Conservation (phyloP, 2,329 filamentous ascomycete species). For the Fusarium domesticum region DNA sequence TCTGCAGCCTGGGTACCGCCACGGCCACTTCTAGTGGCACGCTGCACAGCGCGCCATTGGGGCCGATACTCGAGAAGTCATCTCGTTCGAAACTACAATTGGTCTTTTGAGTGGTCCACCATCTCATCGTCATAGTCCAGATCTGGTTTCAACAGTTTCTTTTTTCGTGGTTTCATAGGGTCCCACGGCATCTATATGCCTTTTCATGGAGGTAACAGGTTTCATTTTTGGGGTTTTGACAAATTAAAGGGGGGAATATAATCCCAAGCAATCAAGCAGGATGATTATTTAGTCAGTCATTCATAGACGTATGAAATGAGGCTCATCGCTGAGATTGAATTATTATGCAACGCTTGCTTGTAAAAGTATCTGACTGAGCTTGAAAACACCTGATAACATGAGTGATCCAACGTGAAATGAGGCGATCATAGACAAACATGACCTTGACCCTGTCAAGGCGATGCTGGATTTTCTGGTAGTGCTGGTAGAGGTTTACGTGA, state of each 20-base stretch:
- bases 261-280: too few relatives aligned
- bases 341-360: too few relatives aligned
- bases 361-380: too few relatives aligned
- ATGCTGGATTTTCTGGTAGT: conserved; percentile 38
- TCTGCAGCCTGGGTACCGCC: conserved; percentile 15
- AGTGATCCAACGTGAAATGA: too few relatives aligned
- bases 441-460: conserved; percentile 13
- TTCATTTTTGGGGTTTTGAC: too few relatives aligned
- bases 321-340: too few relatives aligned
- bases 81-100: conserved; percentile 17
- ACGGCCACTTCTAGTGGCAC: conserved; percentile 37
- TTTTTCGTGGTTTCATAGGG: conserved; percentile 11
- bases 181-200: too few relatives aligned
- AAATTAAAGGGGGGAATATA: too few relatives aligned
- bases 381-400: too few relatives aligned
- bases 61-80: conserved; percentile 1
- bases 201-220: too few relatives aligned
- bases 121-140: conserved; percentile 13
- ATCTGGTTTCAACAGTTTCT: conserved; percentile 12
- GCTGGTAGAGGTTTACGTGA: conserved; percentile 44
- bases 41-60: conserved; percentile 9
- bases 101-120: conserved; percentile 15
- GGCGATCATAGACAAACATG: conserved; percentile 2
- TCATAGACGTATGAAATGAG: too few relatives aligned
- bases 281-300: too few relatives aligned